Evolutionary conservation across 2,329 filamentous ascomycete species (phyloP).

Genomic region (Cyphellophora attinorum): DNA sequence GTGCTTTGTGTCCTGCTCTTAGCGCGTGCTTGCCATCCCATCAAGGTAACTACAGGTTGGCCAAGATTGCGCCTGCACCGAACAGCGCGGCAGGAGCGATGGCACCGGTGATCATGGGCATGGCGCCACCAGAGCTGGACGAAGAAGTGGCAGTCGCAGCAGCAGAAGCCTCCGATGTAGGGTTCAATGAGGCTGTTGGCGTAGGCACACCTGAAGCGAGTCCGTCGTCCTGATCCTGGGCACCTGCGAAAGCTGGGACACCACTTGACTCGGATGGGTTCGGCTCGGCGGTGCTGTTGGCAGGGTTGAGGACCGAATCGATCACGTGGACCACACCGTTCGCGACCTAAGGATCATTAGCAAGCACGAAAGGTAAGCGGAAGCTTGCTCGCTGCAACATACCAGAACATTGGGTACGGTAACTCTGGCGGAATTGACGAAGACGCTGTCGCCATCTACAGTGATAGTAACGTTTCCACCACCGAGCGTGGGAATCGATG

Average conservation of each 20-base stretch:
- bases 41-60: slow-evolving; percentile 9
- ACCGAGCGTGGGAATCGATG: slow-evolving; percentile 28
- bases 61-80: slow-evolving; percentile 11
- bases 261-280: slow-evolving; percentile 35
- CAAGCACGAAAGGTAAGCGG: too few relatives aligned
- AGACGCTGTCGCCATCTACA: slow-evolving; percentile 34
- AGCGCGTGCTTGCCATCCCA: background rate
- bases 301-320: slow-evolving; percentile 52
- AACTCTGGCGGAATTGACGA: slow-evolving; percentile 44
- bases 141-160: slow-evolving; percentile 1
- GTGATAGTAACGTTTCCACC: slow-evolving; percentile 41
- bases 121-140: slow-evolving; percentile 9
- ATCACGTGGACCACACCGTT: slow-evolving; percentile 52
- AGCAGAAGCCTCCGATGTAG: slow-evolving; percentile 4
- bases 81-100: slow-evolving; percentile 18
- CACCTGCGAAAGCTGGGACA: slow-evolving; percentile 45
- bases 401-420: slow-evolving; percentile 40
- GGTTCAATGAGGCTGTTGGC: slow-evolving; percentile 23
- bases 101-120: slow-evolving; percentile 16
- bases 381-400: too few relatives aligned
- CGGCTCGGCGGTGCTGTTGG: slow-evolving; percentile 36
- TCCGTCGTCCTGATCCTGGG: slow-evolving; percentile 35
- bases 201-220: slow-evolving; percentile 47
- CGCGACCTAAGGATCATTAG: too few relatives aligned
- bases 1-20: background rate